Evolutionary conservation across 2,329 filamentous ascomycete species (phyloP), one percentile per base, ranked within the genome.

Genomic region (Neurospora sp.): DNA sequence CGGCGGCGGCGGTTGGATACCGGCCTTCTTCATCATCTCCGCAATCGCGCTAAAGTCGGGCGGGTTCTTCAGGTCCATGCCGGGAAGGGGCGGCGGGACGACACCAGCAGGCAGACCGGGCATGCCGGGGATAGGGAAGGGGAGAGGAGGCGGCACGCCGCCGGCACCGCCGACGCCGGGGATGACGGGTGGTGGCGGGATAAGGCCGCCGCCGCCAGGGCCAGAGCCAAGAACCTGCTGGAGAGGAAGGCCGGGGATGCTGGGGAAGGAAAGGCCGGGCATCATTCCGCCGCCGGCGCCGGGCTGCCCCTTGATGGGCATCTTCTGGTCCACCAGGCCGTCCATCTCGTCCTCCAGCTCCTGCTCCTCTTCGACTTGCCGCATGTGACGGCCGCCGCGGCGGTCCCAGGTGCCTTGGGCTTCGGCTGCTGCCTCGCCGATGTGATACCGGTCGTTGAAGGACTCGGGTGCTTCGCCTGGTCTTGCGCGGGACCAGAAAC

Each of bases 381-480:
- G 87, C 79, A 96, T 91, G 67, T 90, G 88, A 39, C 91, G 89
- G 70, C 91, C 89, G 70, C 91, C 90, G 46, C 92, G 90, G 38
- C 92, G 89, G 78, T 94, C 93, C 88, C 92, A 97, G 1, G 94
- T 97, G n/a, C 96, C 96, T 79, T 96, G 92, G 0, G 93, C 93
- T 81, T 97, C 94, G 36, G 95, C 95, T 0, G 93, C 94, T 8
- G 92, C 90, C 80, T 97, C 94, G 67, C 96, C 96, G 73, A 98
- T 96, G 78, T 99, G 96, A 79, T 96, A 97, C 71, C 93, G 89
- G 81, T 99, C 96, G 77, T 94, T 93, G 80, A 93, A 87, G 75
- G 91, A 91, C 68, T 91, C 90, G 46, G 46, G 46, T n/a, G 86
- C 87, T 74, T 97, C 95, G 67, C 96, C 96, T 1, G 96, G 96